Percentiles rank a stretch among this genome's conserved stretches.
Evolutionary conservation across 306 rosid genomes (phyloP).

Genomic region (Dicorynia guianensis): DNA sequence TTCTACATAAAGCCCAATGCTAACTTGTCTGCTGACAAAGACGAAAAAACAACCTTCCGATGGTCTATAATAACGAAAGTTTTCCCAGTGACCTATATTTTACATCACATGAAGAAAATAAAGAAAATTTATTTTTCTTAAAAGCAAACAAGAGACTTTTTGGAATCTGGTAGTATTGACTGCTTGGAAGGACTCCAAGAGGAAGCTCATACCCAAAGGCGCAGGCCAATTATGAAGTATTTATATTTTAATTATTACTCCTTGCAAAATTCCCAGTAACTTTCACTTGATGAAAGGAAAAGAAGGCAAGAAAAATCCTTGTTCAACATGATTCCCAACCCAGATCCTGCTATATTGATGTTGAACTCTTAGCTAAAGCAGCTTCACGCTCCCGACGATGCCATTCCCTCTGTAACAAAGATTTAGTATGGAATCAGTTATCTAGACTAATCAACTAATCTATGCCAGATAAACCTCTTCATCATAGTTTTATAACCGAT

Average conservation of each 20-base stretch:
- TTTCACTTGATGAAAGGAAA: constrained; percentile 34
- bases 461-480: no score
- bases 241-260: background rate
- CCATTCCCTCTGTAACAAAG: no score
- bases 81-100: background rate
- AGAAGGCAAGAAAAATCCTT: constrained; percentile 1
- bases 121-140: no score
- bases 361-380: constrained; percentile 7
- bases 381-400: constrained; percentile 46
- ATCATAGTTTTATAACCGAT: no score
- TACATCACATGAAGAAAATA: background rate
- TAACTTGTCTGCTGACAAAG: no score
- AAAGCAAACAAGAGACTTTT: background rate
- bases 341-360: constrained; percentile 25
- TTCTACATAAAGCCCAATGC: no score
- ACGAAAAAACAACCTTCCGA: no score
- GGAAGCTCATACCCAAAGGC: background rate
- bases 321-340: background rate
- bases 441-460: no score
- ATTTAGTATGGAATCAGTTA: no score
- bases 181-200: background rate
- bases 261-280: constrained; percentile 1
- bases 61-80: background rate
- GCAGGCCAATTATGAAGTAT: constrained; percentile 11
- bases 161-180: background rate